Conservation (phyloP, 1,284 basidiomycete genomes). For the Heliocybe sulcata region DNA sequence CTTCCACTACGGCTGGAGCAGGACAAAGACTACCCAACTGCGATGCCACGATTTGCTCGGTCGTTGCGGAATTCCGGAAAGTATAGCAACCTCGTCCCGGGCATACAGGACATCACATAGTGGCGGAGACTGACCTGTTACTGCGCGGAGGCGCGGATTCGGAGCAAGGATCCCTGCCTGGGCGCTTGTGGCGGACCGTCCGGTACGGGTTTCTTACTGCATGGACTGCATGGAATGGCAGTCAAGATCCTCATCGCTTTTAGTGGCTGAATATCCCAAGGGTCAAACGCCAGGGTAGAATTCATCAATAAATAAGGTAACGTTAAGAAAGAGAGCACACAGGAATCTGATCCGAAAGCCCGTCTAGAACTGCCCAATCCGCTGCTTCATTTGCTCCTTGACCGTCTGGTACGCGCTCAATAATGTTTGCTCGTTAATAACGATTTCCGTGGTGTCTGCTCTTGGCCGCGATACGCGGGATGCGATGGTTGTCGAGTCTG, state of each 20-base stretch:
- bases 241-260: neutral
- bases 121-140: too few species aligned
- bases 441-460: slow-evolving; percentile 92
- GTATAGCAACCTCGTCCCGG: too few species aligned
- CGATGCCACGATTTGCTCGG: too few species aligned
- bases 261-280: neutral
- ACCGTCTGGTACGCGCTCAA: slow-evolving; percentile 90
- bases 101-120: too few species aligned
- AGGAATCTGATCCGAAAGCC: slow-evolving; percentile 17
- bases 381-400: slow-evolving; percentile 70
- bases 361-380: slow-evolving; percentile 45
- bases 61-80: too few species aligned
- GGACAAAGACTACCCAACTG: too few species aligned
- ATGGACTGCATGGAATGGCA: neutral
- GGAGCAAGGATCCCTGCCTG: too few species aligned
- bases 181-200: too few species aligned
- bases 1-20: too few species aligned
- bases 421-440: slow-evolving; percentile 98
- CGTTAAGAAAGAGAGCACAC: neutral
- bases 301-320: neutral
- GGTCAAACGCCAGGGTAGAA: neutral
- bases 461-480: slow-evolving; percentile 90
- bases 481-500: slow-evolving; percentile 91
- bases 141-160: too few species aligned
- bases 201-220: too few species aligned